These are phyloP conservation scores for Persicaria tinctoria DNA, from an alignment of 148 eudicot genomes.

Conservation along the genomic window DNA sequence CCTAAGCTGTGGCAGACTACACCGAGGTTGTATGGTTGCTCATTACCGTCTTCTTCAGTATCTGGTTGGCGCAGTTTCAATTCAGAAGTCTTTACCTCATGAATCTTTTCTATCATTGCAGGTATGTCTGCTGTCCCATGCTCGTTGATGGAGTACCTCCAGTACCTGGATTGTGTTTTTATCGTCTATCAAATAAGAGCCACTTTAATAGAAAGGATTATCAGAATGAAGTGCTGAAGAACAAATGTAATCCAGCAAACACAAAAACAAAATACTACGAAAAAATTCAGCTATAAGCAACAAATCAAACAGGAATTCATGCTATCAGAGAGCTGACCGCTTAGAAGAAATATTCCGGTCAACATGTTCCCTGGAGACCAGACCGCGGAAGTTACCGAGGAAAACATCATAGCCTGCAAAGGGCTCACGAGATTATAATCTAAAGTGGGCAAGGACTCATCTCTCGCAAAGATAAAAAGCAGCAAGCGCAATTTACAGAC, in stretches of 20 bases:
- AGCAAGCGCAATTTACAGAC: slow-evolving; percentile 25
- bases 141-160: slow-evolving; percentile 94
- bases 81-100: slow-evolving; percentile 70
- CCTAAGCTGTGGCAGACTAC: slow-evolving; percentile 91
- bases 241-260: neutral
- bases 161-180: slow-evolving; percentile 48
- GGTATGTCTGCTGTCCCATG: slow-evolving; percentile 90
- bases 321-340: slow-evolving; percentile 44
- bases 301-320: neutral
- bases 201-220: neutral
- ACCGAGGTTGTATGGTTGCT: slow-evolving; percentile 73
- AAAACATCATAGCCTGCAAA: slow-evolving; percentile 85
- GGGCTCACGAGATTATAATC: neutral
- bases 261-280: neutral
- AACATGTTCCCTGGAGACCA: slow-evolving; percentile 86
- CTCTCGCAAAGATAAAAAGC: neutral
- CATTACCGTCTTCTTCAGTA: slow-evolving; percentile 25
- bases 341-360: slow-evolving; percentile 71
- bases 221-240: neutral
- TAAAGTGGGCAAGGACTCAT: neutral
- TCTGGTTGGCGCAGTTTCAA: slow-evolving; percentile 38
- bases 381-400: slow-evolving; percentile 89
- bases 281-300: neutral
- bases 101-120: slow-evolving; percentile 81
- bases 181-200: neutral